Conservation (phyloP, 2,329 filamentous ascomycete species). For the Hymenoscyphus linearis region DNA sequence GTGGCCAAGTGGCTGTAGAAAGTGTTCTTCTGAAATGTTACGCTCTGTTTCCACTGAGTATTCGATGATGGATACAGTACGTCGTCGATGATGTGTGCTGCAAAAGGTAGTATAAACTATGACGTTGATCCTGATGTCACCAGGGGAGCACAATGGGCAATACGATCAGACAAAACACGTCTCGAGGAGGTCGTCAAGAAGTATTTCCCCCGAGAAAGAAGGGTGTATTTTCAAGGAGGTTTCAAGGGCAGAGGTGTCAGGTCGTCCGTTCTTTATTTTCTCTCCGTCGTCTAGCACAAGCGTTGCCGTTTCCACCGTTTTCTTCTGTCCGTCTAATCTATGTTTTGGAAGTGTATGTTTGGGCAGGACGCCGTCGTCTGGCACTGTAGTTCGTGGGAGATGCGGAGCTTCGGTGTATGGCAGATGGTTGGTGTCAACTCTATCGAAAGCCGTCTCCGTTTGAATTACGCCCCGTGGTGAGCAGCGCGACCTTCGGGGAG, state of each 20-base stretch:
- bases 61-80: background rate
- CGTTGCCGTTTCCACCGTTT: constrained; percentile 16
- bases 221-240: background rate
- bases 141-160: background rate
- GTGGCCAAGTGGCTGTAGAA: background rate
- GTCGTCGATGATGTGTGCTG: background rate
- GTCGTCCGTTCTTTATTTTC: constrained; percentile 13
- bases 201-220: constrained; percentile 5
- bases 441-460: constrained; percentile 1
- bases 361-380: constrained; percentile 11
- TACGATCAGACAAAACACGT: background rate
- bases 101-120: background rate
- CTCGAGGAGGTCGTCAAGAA: background rate
- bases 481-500: background rate
- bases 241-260: background rate
- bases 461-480: background rate
- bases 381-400: constrained; percentile 12
- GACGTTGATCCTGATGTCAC: background rate
- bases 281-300: constrained; percentile 14
- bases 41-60: background rate
- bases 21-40: background rate
- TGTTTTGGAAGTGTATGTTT: constrained; percentile 15
- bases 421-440: constrained; percentile 6
- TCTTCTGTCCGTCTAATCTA: constrained; percentile 22
- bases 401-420: constrained; percentile 9